Percentiles rank a stretch among this genome's conserved stretches.
phyloP scores from a whole-genome alignment of 2,329 filamentous ascomycete species.

The Trichoderma citrinoviride region DNA sequence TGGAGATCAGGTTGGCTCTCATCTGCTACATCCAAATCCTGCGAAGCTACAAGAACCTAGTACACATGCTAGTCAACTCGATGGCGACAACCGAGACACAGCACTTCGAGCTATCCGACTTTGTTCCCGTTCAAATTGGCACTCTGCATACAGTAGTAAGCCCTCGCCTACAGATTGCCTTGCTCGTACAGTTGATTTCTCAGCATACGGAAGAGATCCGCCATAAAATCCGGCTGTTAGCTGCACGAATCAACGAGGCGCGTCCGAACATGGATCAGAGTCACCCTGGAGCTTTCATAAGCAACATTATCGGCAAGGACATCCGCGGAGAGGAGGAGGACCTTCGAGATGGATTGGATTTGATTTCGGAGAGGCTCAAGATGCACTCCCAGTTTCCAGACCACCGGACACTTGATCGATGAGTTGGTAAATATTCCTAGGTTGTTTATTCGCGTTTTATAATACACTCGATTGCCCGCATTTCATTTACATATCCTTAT shows the following conservation, averaged over 20 bases:
- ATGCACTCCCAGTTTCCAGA: background rate
- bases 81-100: background rate
- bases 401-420: background rate
- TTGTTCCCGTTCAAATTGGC: background rate
- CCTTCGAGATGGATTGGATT: background rate
- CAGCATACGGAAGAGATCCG: background rate
- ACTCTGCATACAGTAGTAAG: background rate
- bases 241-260: background rate
- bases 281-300: background rate
- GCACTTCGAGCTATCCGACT: background rate
- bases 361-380: background rate
- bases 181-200: background rate
- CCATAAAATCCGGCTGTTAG: background rate
- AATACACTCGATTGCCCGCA: no score
- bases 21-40: constrained; percentile 7
- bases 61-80: background rate
- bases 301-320: background rate
- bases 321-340: background rate
- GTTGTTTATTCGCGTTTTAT: no score
- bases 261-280: background rate
- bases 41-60: background rate
- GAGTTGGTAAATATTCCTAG: no score
- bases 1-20: background rate
- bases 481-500: no score
- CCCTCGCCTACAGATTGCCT: background rate